Base-by-base conservation (phyloP, 1,139 yeast genomes). In the Pichia sorboxylosa region DNA sequence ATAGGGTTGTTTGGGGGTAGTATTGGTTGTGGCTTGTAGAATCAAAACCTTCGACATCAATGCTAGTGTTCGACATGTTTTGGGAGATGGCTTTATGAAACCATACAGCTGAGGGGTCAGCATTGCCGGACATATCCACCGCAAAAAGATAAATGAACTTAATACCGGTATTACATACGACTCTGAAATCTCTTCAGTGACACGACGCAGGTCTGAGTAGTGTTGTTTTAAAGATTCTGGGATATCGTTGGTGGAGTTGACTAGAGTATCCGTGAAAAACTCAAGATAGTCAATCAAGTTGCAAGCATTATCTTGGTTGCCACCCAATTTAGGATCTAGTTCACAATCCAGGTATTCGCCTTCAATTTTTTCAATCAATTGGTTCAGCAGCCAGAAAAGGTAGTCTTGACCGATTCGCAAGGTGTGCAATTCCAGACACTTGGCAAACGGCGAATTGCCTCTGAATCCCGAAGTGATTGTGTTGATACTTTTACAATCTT, bases 71-170 rank as follows among this genome's bases (percentile, higher is more conserved):
- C 94, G 64, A 46, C 84, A 90, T 1, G 76, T 65, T 14, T 63
- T 63, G 1, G 85, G 83, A 9, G 74, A 65, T 30, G 69, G 64
- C 36, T 71, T 68, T 1, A 84, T 71, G 31, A 90, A 61, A 41
- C 77, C 75, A 51, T 84, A 85, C 29, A 84, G 56, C 47, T 84
- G 84, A 0, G 97, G 97, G 47, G 84, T 85, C 47, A 90, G 59
- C 27, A 90, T 70, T 0, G 94, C 94, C 0, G 97, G 97, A 48
- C 95, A 87, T 45, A 84, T 74, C 51, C 83, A 85, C 40, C 97
- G 61, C 40, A 90, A 58, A 52, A 90, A 90, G 16, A 90, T 59
- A 47, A 90, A 81, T 1, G 94, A 87, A 18, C 92, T 72, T 23
- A 87, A 60, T 36, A 78, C 54, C 1, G 81, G 65, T 1, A 73